Base-by-base conservation (phyloP, 371 early-diverging fungal genomes). In the Actinomortierella ambigua region DNA sequence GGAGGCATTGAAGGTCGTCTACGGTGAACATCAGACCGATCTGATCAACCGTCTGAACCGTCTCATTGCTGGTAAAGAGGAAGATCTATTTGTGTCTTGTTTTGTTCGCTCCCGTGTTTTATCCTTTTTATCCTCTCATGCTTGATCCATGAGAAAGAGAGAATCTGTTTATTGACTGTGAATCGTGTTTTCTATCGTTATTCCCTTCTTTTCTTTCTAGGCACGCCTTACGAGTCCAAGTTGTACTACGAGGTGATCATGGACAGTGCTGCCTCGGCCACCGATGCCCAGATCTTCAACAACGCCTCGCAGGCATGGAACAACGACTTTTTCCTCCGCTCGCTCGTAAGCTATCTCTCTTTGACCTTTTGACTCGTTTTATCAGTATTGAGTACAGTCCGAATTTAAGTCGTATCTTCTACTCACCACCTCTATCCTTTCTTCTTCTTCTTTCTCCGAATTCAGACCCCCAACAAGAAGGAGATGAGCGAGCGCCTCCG, bases 231-330 rank as follows among this genome's bases (percentile, higher is more conserved):
- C 42, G 75, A 73, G 55, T 63, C 62, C 17, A 73, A 73, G 51
- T 20, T 56, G 4, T 73, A 53, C 34, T 55, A 73, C 39, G 64
- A 73, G 49, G 61, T 73, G 17, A 46, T 73, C 34, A 73, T 67
- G 61, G 75, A 73, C 42, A 67, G 68, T 47, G 75, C 75, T 26
- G 50, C 63, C 39, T 73, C 75, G 2, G 50, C 67, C 44, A 67
- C 66, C 54, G 75, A 73, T 47, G 44, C 42, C 13, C 67, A 67
- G 61, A 67, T 87, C 61, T 80, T 79, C 57, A 86, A 87, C 80
- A 75, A 85, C 53, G 83, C 87, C 13, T 85, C 87, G 20, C 88
- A 87, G 64, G 84, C 85, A 18, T 87, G 86, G 86, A 85, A 83
- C 76, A 82, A 80, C 48, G 83, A 83, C 63, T 87, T 87, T 69